Evolutionary conservation across 2,329 filamentous ascomycete species (phyloP), one percentile per base, ranked within the genome.

Genomic region (Fusarium nodosum): DNA sequence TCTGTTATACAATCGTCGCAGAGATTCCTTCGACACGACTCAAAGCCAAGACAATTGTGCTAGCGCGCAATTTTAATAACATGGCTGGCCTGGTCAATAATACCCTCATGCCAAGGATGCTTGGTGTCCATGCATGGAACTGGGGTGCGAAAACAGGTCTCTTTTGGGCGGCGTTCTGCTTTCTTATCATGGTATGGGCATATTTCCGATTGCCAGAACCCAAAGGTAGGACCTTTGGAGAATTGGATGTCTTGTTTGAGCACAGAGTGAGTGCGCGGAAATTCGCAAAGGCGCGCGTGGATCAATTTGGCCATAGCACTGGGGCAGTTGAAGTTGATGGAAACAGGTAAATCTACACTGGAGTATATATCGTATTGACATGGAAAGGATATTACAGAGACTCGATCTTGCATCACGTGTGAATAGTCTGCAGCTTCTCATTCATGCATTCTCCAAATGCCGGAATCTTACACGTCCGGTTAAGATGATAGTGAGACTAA

Each of bases 1-100:
- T 97, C 12, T 94, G 91, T 80, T 97, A 96, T 80, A 94, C 93
- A 0, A 86, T 97, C 24, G 93, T 97, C 3, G 88, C 83, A 3
- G 83, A 85, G 63, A 77, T 84, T 5, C 78, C 80, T 1, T 83
- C 82, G 0, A 83, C 81, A 4, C 80, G 82, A 34, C 77, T 85
- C 22, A 79, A 82, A 34, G 81, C 78, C 28, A 82, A 84, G 72
- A 82, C 82, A 0, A 80, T 85, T 28, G 82, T 83, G 5, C 73
- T 85, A 7, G 82, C 80, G 1, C 79, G 83, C 22, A 81, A 79
- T 54, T 73, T 81, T 12, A 87, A 85, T 77, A 85, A 87, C 66
- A 75, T 86, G 22, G 75, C 77, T 46, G 81, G 81, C 56, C 83
- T 88, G 42, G 63, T 82, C 13, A 81, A 79, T 71, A 86, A 83